Base-by-base conservation (phyloP, 441 rosid species). In the Arabidopsis hybrid region DNA sequence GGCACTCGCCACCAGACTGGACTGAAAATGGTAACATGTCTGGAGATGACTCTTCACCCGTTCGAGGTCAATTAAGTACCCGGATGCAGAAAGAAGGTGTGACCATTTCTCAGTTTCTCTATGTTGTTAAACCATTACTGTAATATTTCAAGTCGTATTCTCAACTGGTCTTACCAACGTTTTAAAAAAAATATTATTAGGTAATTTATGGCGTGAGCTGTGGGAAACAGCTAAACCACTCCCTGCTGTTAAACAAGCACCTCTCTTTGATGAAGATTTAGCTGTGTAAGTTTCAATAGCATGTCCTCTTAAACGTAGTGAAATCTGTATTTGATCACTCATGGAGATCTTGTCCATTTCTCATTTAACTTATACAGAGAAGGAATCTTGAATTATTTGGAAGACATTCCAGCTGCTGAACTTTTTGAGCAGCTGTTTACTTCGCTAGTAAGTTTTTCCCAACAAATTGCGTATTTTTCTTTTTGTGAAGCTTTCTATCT, bases 1-100 rank as follows among this genome's bases (percentile, higher is more conserved):
- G 99, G 99, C 93, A 91, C 74, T 95, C 99, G 67, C 99, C 99
- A 43, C 99, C 99, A 42, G 99, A 95, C 84, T 95, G 99, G 99
- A 84, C 89, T 38, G 92, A 87, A 75, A 73, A 70, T 80, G 97
- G 82, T 72, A 80, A 75, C 45, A 64, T 67, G 32, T 72, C 79
- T 67, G 92, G 88, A 81, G 79, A 71, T 32, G 85, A 87, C 45
- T 84, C 80, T 60, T 83, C 74, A 42, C 86, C 80, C 35, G 14
- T 64, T 68, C 88, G 81, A 85, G 99, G 99, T 79, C 96, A 88
- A 79, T 83, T 95, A 74, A 95, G 99, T 75, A 84, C 83, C 64
- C 85, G 98, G 71, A 95, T 95, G 99, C 97, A 91, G 75, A 95
- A 92, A 80, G 93, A 88, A 95, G 99, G 99, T 95, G 29, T 56